Conservation (phyloP, 2,329 filamentous ascomycete species). For the Pseudogymnoascus sp. region DNA sequence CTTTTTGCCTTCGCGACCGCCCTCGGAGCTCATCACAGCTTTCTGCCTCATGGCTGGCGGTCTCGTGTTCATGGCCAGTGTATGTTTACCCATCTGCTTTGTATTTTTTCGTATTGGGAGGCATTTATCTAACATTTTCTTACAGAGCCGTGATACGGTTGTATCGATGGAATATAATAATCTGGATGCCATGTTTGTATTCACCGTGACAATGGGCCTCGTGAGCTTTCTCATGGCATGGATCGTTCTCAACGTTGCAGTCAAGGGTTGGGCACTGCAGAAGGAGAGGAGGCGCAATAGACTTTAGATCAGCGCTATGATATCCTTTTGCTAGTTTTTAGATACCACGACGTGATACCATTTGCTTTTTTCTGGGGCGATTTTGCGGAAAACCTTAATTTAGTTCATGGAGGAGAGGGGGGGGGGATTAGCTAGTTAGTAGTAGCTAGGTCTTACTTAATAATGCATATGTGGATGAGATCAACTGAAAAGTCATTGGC, state of each 20-base stretch:
- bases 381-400: not conserved
- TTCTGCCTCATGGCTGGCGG: conserved; percentile 87
- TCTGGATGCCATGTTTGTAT: conserved; percentile 86
- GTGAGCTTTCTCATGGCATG: conserved; percentile 81
- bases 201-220: conserved; percentile 79
- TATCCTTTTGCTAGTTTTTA: not conserved
- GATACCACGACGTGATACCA: not conserved
- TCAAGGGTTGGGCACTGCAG: conserved; percentile 77
- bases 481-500: not conserved
- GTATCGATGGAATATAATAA: conserved; percentile 66
- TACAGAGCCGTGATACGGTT: conserved; percentile 66
- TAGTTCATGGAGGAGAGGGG: not conserved
- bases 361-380: not conserved
- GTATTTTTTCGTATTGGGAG: not conserved
- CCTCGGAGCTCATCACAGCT: conserved; percentile 77
- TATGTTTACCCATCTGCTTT: conserved; percentile 37
- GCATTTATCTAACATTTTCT: conserved; percentile 22
- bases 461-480: not conserved
- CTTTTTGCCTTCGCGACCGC: conserved; percentile 72
- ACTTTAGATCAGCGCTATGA: not conserved
- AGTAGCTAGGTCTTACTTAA: not conserved
- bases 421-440: not conserved
- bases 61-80: conserved; percentile 85
- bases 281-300: conserved; percentile 26
- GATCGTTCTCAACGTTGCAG: conserved; percentile 65